Conservation (phyloP, 1,284 basidiomycete species). For the Irpex sp. region DNA sequence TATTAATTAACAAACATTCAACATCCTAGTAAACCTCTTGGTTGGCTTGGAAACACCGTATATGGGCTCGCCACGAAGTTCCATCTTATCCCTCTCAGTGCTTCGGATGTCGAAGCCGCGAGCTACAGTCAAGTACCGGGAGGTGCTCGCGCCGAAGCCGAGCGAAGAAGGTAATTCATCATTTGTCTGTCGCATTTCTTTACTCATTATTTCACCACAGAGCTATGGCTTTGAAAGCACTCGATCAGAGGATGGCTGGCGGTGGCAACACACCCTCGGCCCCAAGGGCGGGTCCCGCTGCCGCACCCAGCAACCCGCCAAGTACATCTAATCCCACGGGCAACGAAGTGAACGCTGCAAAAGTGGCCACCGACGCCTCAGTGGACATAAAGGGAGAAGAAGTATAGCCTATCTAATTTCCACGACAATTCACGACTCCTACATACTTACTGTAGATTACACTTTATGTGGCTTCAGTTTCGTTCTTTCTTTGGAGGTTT, state of each 20-base stretch:
- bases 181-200: background rate
- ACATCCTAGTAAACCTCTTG: constrained; percentile 55
- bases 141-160: constrained; percentile 89
- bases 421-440: background rate
- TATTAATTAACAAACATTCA: background rate
- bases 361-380: background rate
- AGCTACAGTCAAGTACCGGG: constrained; percentile 77
- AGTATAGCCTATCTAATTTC: background rate
- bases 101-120: constrained; percentile 67
- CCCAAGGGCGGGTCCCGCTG: constrained; percentile 37
- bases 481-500: background rate
- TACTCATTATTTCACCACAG: constrained; percentile 34
- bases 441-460: background rate
- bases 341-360: background rate
- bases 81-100: constrained; percentile 70
- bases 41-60: constrained; percentile 64
- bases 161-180: constrained; percentile 70
- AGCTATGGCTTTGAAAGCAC: constrained; percentile 91
- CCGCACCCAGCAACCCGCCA: constrained; percentile 24
- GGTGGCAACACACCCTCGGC: constrained; percentile 31
- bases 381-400: background rate
- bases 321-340: constrained; percentile 4
- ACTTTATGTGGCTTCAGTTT: background rate
- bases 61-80: constrained; percentile 72
- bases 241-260: constrained; percentile 84